These are phyloP conservation scores for Phytopythium aichiense DNA, from an alignment of 352 stramenopile species.

Conservation along the genomic window DNA sequence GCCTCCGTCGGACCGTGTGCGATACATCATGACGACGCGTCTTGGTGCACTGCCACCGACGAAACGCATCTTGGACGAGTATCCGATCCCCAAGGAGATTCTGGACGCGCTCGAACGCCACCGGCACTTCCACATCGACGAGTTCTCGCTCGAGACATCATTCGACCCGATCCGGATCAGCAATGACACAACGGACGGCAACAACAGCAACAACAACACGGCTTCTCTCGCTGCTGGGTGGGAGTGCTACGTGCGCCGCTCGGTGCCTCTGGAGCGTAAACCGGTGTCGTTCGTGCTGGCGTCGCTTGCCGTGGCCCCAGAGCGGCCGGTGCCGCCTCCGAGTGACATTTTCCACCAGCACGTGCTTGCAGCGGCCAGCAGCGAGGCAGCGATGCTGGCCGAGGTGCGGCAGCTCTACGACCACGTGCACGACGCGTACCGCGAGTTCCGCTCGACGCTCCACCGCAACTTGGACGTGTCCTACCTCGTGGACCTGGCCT, in stretches of 20 bases:
- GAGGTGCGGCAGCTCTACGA: constrained; percentile 66
- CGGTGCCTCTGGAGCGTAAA: constrained; percentile 56
- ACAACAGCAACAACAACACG: not conserved
- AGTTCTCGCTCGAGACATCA: constrained; percentile 50
- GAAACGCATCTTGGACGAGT: constrained; percentile 67
- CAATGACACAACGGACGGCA: not conserved
- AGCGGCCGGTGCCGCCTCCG: constrained; percentile 39
- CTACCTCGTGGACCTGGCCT: constrained; percentile 63
- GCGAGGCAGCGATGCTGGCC: constrained; percentile 55
- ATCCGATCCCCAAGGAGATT: constrained; percentile 66
- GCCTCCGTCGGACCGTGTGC: constrained; percentile 32
- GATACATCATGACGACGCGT: constrained; percentile 70
- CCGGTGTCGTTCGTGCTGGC: constrained; percentile 67
- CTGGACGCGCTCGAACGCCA: constrained; percentile 58
- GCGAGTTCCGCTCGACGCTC: constrained; percentile 49
- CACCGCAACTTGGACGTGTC: constrained; percentile 58
- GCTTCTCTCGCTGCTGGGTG: constrained; percentile 21
- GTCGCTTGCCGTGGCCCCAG: constrained; percentile 42
- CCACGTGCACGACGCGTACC: constrained; percentile 56
- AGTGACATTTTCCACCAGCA: constrained; percentile 70
- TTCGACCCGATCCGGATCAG: constrained; percentile 40
- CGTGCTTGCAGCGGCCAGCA: constrained; percentile 28
- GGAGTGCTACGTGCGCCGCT: constrained; percentile 60
- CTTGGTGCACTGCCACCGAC: constrained; percentile 47
- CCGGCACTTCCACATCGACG: constrained; percentile 59